Base-by-base conservation (phyloP, 805 yeast genomes). In the Yarrowia phangngaensis region DNA sequence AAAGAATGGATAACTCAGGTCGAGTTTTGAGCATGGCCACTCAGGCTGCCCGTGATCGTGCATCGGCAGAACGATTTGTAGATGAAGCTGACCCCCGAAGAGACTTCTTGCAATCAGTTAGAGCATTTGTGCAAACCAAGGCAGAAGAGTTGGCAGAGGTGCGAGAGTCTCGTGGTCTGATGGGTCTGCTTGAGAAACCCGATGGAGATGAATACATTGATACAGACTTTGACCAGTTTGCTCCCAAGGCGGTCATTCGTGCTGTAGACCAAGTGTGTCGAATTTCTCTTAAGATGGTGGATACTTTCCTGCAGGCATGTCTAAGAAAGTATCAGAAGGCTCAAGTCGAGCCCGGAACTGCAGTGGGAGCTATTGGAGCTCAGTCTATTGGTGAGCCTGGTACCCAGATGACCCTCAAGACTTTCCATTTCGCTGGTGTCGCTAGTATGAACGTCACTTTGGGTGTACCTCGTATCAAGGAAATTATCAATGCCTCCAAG, bases 381-480 rank as follows among this genome's bases (percentile, higher is more conserved):
- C 98, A 92, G 64, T 86, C 96, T 33, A 92, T 92, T 71, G 98
- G 98, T 70, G 98, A 90, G 64, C 98, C 98, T 16, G 98, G 97
- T 65, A 92, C 98, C 0, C 98, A 92, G 70, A 92, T 92, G 98
- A 92, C 98, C 4, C 75, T 84, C 62, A 84, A 84, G 64, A 84
- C 94, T 52, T 90, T 90, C 86, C 98, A 92, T 74, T 92, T 92
- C 75, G 98, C 98, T 60, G 98, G 98, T 75, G 98, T 92, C 51
- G 97, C 98, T 26, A 84, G 95, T 36, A 92, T 90, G 97, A 92
- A 92, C 71, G 95, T 90, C 56, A 92, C 98, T 0, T 76, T 92
- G 58, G 98, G 98, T 78, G 98, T 92, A 47, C 98, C 98, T 41
- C 96, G 98, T 77, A 90, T 92, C 64, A 92, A 92, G 69, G 98